phyloP scores from a whole-genome alignment of 768 basidiomycete species.

The Tylopilus felleus region DNA sequence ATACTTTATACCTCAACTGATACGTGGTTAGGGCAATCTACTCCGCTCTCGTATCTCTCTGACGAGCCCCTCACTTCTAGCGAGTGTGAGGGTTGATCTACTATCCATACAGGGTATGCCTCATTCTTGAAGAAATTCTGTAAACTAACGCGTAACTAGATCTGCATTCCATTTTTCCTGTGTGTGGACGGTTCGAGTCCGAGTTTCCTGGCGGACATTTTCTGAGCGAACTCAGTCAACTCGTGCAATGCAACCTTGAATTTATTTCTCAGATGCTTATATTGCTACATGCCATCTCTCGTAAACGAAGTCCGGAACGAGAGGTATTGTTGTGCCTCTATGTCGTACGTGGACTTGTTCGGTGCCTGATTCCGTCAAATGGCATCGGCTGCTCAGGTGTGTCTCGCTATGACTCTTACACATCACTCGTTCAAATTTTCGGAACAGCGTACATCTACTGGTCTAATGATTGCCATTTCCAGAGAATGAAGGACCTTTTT shows the following conservation, averaged over 20 bases:
- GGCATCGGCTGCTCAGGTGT: slow-evolving; percentile 36
- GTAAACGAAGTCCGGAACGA: slow-evolving; percentile 25
- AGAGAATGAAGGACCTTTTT: slow-evolving; percentile 38
- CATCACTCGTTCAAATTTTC: neutral
- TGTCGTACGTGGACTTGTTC: slow-evolving; percentile 28
- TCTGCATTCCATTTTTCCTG: slow-evolving; percentile 13
- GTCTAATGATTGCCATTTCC: slow-evolving; percentile 35
- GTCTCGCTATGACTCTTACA: neutral
- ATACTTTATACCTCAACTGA: slow-evolving; percentile 39
- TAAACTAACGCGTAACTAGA: slow-evolving; percentile 10
- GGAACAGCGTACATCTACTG: slow-evolving; percentile 39
- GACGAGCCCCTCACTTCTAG: slow-evolving; percentile 11
- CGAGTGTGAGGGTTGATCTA: slow-evolving; percentile 24
- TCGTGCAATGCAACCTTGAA: slow-evolving; percentile 22
- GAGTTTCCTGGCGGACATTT: slow-evolving; percentile 36
- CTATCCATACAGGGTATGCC: slow-evolving; percentile 20
- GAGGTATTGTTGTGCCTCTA: slow-evolving; percentile 28
- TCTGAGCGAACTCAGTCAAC: slow-evolving; percentile 23
- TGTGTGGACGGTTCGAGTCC: slow-evolving; percentile 26
- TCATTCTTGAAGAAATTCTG: neutral
- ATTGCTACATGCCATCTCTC: slow-evolving; percentile 15
- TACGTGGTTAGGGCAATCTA: slow-evolving; percentile 28
- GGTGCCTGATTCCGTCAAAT: slow-evolving; percentile 34
- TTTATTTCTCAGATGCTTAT: slow-evolving; percentile 27
- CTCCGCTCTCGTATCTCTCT: neutral